Evolutionary conservation across 345 rosid genomes (phyloP).

Genomic region (Crucihimalaya himalaica): DNA sequence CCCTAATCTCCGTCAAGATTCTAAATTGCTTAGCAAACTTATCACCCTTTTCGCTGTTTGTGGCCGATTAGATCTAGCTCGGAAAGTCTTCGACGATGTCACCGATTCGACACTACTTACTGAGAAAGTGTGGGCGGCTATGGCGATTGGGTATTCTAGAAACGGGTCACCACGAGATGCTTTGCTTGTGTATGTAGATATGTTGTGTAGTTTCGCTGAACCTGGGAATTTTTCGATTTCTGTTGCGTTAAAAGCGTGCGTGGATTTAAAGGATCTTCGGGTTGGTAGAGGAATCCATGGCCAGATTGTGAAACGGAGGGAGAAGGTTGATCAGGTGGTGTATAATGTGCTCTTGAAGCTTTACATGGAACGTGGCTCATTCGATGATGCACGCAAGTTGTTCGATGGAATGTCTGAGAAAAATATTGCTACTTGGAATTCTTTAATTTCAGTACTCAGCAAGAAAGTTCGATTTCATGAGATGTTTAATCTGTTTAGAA

Average conservation of each 20-base stretch:
- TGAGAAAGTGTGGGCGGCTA: conserved; percentile 53
- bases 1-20: conserved; percentile 36
- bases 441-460: conserved; percentile 31
- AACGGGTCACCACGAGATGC: conserved; percentile 45
- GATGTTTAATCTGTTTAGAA: conserved; percentile 42
- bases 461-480: conserved; percentile 30
- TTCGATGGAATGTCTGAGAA: conserved; percentile 44
- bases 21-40: conserved; percentile 43
- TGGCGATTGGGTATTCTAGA: conserved; percentile 55
- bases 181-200: conserved; percentile 38
- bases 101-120: conserved; percentile 3
- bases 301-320: conserved; percentile 45
- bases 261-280: conserved; percentile 27
- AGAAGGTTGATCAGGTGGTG: conserved; percentile 51
- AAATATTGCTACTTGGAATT: conserved; percentile 41
- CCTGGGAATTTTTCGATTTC: conserved; percentile 53
- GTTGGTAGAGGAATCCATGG: conserved; percentile 50
- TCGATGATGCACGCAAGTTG: conserved; percentile 41
- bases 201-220: conserved; percentile 39
- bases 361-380: conserved; percentile 38
- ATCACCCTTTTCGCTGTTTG: conserved; percentile 55
- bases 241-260: conserved; percentile 49
- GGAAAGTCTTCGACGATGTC: conserved; percentile 40
- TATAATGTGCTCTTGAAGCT: conserved; percentile 41
- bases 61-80: conserved; percentile 45